phyloP scores from a whole-genome alignment of 2,329 filamentous ascomycete genomes.

The Aspergillus pseudoglaucus region DNA sequence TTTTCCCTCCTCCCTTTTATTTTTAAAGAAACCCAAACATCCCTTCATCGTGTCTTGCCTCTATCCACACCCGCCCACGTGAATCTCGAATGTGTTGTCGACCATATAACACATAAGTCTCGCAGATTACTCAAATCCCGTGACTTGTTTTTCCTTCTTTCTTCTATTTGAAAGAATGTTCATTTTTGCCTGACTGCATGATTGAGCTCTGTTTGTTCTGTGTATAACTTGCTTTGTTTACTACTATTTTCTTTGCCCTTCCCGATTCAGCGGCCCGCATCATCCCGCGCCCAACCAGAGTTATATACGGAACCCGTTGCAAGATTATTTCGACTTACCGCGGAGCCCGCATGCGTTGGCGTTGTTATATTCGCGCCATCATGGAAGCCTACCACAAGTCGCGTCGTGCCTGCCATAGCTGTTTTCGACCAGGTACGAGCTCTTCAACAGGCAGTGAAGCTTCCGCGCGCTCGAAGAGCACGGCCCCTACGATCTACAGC shows the following conservation, averaged over 20 bases:
- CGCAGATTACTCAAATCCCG: background rate
- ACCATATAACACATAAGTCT: background rate
- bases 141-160: background rate
- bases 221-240: too few relatives aligned
- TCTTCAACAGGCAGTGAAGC: conserved; percentile 32
- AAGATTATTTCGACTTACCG: conserved; percentile 4
- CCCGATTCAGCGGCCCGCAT: background rate
- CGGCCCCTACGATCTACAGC: conserved; percentile 34
- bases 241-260: background rate
- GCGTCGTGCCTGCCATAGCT: conserved; percentile 11
- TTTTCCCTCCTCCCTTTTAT: background rate
- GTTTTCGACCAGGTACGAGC: conserved; percentile 22
- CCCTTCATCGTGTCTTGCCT: background rate
- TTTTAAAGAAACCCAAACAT: background rate
- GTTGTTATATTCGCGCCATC: conserved; percentile 7
- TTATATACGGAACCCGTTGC: background rate
- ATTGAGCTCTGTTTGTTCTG: background rate
- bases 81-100: background rate
- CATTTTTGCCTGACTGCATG: background rate
- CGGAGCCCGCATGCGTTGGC: conserved; percentile 3
- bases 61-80: background rate
- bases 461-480: conserved; percentile 35
- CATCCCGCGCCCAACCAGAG: background rate
- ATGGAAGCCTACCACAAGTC: conserved; percentile 25
- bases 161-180: background rate